These are phyloP conservation scores for Ophiocordyceps sinensis DNA, from an alignment of 2,329 filamentous ascomycete species.

Conservation along the genomic window DNA sequence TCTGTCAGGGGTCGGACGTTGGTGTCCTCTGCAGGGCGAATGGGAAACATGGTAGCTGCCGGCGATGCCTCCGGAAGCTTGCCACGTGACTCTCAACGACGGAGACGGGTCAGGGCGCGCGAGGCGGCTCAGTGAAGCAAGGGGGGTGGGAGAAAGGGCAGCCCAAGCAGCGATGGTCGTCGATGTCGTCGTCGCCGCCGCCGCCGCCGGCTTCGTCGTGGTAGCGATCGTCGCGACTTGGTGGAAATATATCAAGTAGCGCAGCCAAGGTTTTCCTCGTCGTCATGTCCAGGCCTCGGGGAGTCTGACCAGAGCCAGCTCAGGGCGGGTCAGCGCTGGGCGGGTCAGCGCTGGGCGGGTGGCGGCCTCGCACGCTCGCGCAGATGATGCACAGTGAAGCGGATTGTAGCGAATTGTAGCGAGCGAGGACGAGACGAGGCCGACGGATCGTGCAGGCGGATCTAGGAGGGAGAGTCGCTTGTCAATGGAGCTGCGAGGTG, in stretches of 20 bases:
- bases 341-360: not conserved
- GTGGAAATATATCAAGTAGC: not conserved
- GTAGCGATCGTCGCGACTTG: not conserved
- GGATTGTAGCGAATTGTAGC: not conserved
- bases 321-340: not conserved
- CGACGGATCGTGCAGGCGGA: no score
- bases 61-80: not conserved
- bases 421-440: not conserved
- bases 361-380: not conserved
- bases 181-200: not conserved
- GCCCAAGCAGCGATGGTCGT: not conserved
- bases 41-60: conserved; percentile 18
- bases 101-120: no score
- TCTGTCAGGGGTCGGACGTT: conserved; percentile 20
- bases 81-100: not conserved
- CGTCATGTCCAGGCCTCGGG: not conserved
- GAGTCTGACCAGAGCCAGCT: not conserved
- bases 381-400: not conserved
- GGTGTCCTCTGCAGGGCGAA: conserved; percentile 18
- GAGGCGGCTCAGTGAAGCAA: no score
- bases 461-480: no score
- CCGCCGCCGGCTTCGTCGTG: not conserved
- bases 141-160: no score
- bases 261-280: not conserved
- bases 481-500: no score